Evolutionary conservation across 169 alveolate genomes (phyloP), one percentile per base, ranked within the genome.

Genomic region (Gregarina niphandrodes): DNA sequence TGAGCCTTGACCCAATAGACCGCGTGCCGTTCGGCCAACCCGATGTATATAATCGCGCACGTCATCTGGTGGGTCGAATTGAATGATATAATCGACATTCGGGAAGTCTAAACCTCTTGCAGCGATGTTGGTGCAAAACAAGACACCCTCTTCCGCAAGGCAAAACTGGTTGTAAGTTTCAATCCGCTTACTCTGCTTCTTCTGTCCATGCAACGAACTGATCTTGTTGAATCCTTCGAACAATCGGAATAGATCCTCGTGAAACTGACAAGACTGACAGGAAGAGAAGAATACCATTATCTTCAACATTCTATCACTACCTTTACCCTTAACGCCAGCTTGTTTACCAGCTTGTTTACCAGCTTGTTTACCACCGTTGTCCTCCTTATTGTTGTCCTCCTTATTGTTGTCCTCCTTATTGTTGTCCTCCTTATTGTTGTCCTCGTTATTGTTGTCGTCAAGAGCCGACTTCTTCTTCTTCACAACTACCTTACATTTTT

Each of bases 81-180:
- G 93, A 34, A 93, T 84, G 39, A 93, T 91, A 95, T 97, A 93
- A 62, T 93, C 96, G 24, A 91, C 95, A 58, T 82, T 78, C 24
- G 99, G 98, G 15, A 93, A 85, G 59, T 93, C 98, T 19, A 89
- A 67, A 17, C 99, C 99, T 57, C 99, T 81, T 3, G 96, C 96
- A 7, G 99, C 99, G 7, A 93, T 98, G 71, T 93, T 97, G 31
- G 99, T 93, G 52, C 99, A 93, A 20, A 93, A 60, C 26, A 93
- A 55, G 16, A 85, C 68, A 28, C 96, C 98, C 43, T 70, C 57
- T 43, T 73, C 72, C 7, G 95, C 84, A 19, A 76, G 49, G 52
- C 94, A 82, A 57, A 87, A 91, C 32, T 88, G 92, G 56, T 76
- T 80, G 62, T 75, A 87, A 15, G 95, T 83, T 30, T 82, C 65